Evolutionary conservation across 78 protist genomes (phyloP), one percentile per base, ranked within the genome.

Genomic region (Dictyostelium intermedium): DNA sequence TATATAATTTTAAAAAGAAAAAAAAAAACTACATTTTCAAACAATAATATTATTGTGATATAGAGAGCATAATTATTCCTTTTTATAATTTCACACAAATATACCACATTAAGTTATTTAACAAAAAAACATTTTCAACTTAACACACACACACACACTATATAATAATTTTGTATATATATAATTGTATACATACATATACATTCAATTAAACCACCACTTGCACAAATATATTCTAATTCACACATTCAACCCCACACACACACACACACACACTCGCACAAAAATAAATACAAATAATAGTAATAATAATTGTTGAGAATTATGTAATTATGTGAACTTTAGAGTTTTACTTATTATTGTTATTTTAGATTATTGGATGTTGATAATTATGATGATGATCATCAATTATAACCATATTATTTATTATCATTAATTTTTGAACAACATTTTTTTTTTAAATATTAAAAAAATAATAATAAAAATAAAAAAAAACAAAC

Each of bases 311-410:
- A 11, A 66, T 83, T 39, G 43, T 56, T 45, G n/a, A 83, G 35
- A 47, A 81, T 47, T 45, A 45, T 80, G 70, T 81, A 20, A 73
- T 73, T 34, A 74, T 74, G 56, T 74, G 74, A 66, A 66, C 74
- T 66, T 66, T 66, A 66, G 37, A 66, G 35, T 66, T 66, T 56
- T 66, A 66, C 74, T 66, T 66, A 66, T 66, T 66, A 66, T 66
- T 66, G 74, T 66, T 66, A 66, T 66, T 66, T 66, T 66, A 0
- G 14, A 27, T 66, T 20, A 27, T 66, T 66, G 74, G 74, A 66
- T 66, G 74, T 56, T 30, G 39, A 70, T 70, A 70, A 30, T 70
- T 25, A 70, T 70, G 77, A 70, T 70, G 77, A 70, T 70, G 77
- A 70, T 70, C 45, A 70, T 70, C 45, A 30, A 14, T 70, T 70